A percentile compares a stretch with the other conserved stretches of the same genome.
Conservation (phyloP, 352 stramenopile species). For the Nothophytophthora sp. region DNA sequence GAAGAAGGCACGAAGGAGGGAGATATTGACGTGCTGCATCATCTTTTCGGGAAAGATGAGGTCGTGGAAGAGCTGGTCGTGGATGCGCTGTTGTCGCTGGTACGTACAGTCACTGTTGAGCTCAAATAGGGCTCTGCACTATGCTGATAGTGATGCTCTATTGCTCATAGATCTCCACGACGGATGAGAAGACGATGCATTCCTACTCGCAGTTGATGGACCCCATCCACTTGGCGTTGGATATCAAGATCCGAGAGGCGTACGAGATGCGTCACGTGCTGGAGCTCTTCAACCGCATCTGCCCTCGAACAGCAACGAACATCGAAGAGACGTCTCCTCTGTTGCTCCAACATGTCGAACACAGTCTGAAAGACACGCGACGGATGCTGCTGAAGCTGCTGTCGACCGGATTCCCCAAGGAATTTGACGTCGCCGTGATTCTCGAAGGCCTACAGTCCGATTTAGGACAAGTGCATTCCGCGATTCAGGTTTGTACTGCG, state of each 20-base stretch:
- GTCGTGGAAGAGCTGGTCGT: slow-evolving; percentile 73
- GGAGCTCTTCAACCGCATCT: slow-evolving; percentile 74
- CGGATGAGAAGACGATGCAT: slow-evolving; percentile 58
- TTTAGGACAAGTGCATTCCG: slow-evolving; percentile 68
- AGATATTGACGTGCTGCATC: slow-evolving; percentile 46
- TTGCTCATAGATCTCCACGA: slow-evolving; percentile 50
- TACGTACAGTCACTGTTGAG: too few species aligned
- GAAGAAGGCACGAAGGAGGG: slow-evolving; percentile 19
- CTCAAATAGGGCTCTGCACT: too few species aligned
- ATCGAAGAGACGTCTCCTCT: slow-evolving; percentile 80
- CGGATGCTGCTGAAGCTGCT: slow-evolving; percentile 79
- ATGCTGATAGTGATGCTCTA: too few species aligned
- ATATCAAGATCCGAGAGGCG: slow-evolving; percentile 66
- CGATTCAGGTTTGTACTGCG: slow-evolving; percentile 52
- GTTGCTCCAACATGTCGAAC: slow-evolving; percentile 77
- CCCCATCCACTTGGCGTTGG: slow-evolving; percentile 61
- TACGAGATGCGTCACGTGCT: slow-evolving; percentile 82
- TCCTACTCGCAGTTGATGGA: slow-evolving; percentile 57
- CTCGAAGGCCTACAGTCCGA: slow-evolving; percentile 79
- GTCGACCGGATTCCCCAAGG: slow-evolving; percentile 78
- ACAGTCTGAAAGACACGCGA: slow-evolving; percentile 72
- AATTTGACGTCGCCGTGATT: slow-evolving; percentile 84
- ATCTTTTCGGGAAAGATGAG: slow-evolving; percentile 66
- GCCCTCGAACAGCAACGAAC: slow-evolving; percentile 59
- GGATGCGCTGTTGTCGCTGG: slow-evolving; percentile 59